Evolutionary conservation across 148 eudicot genomes (phyloP).

Genomic region (Dianthus caryophyllus): DNA sequence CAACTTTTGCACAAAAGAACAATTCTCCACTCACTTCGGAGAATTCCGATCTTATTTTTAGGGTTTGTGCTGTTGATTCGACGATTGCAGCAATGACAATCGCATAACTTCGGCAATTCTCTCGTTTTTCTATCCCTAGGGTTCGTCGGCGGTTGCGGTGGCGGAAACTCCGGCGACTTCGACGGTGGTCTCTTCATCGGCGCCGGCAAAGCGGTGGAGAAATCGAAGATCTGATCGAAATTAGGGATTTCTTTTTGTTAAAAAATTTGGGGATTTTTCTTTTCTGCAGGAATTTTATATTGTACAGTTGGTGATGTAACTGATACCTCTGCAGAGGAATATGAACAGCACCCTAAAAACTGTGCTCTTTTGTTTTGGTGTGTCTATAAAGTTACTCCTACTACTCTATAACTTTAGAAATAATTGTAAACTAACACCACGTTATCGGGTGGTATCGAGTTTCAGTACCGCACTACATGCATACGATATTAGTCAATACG

Average conservation of each 20-base stretch:
- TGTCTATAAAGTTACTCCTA: background rate
- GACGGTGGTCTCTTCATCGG: slow-evolving; percentile 24
- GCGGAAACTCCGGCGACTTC: slow-evolving; percentile 15
- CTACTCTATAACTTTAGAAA: background rate
- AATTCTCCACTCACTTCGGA: slow-evolving; percentile 73
- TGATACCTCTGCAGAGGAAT: background rate
- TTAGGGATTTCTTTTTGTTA: slow-evolving; percentile 21
- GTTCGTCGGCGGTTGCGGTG: slow-evolving; percentile 16
- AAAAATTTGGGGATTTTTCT: background rate
- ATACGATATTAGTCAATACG: no score
- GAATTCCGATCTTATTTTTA: slow-evolving; percentile 47
- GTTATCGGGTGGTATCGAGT: no score
- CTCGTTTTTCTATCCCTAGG: slow-evolving; percentile 52
- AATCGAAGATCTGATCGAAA: background rate
- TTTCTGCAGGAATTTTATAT: background rate
- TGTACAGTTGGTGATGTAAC: background rate
- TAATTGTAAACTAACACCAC: no score
- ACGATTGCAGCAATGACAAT: slow-evolving; percentile 67
- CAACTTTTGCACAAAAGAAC: slow-evolving; percentile 68
- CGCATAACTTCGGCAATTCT: slow-evolving; percentile 72
- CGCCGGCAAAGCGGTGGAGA: slow-evolving; percentile 4
- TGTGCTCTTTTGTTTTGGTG: background rate
- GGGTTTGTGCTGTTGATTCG: slow-evolving; percentile 57
- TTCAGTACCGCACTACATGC: no score
- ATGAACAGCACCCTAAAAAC: background rate